Conservation (phyloP, 176 grass and related monocot species). For the Tillandsia leiboldiana region DNA sequence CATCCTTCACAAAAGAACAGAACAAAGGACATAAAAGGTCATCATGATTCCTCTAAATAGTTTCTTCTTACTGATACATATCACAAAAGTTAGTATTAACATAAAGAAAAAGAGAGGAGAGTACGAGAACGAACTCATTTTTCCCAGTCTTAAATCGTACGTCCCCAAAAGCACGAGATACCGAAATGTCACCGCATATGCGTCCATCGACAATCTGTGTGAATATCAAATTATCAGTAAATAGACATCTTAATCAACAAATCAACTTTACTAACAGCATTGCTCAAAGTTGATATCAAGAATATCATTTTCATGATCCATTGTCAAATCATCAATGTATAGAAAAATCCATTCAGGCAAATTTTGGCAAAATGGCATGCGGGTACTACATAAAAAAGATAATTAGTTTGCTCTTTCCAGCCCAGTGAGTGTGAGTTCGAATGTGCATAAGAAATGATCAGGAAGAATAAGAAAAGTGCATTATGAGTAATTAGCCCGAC, state of each 20-base stretch:
- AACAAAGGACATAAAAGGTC: slow-evolving; percentile 12
- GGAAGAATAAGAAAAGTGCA: slow-evolving; percentile 14
- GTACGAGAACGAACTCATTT: slow-evolving; percentile 76
- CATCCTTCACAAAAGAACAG: slow-evolving; percentile 55
- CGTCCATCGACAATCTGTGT: slow-evolving; percentile 86
- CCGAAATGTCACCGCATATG: slow-evolving; percentile 95
- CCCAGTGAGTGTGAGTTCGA: too few species aligned
- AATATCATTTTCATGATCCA: too few species aligned
- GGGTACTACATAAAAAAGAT: not conserved
- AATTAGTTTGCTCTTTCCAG: too few species aligned
- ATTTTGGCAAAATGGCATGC: not conserved
- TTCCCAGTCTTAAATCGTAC: slow-evolving; percentile 86
- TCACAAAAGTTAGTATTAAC: slow-evolving; percentile 6
- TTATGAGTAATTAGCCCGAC: too few species aligned
- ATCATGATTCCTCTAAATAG: not conserved
- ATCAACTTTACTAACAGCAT: too few species aligned
- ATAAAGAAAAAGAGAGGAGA: slow-evolving; percentile 14
- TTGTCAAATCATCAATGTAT: not conserved
- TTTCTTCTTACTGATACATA: not conserved
- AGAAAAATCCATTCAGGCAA: slow-evolving; percentile 1
- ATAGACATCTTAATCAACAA: not conserved
- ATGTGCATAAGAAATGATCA: not conserved
- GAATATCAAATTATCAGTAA: slow-evolving; percentile 18
- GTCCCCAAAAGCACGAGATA: slow-evolving; percentile 94
- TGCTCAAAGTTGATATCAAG: too few species aligned